Evolutionary conservation across 2,329 filamentous ascomycete genomes (phyloP), one percentile per base, ranked within the genome.

Genomic region (Calonectria hongkongensis): DNA sequence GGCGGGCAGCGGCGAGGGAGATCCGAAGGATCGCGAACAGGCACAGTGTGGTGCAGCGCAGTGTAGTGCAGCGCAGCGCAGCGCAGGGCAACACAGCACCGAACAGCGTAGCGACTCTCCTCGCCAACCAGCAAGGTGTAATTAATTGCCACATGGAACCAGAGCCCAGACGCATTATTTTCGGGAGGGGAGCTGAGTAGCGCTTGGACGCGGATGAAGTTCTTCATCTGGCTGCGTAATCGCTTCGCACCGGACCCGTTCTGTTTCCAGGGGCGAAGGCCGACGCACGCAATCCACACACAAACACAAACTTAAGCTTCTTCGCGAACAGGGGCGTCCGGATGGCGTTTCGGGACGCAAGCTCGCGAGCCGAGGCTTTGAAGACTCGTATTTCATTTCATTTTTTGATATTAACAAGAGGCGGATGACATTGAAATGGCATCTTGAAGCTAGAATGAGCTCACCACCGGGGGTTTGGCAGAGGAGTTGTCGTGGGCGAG

Each of bases 221-320:
- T 47, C 68, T 36, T 60, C 28, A 21, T 71, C 68, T 50, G 74
- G 58, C 65, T 74, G 84, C 76, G 73, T 78, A 78, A 75, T 71
- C 67, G 69, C 67, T 75, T 67, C 58, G 74, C 69, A 72, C 66
- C 73, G 74, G 74, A 73, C 51, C 68, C 70, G 70, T 72, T 63
- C 70, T 74, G 43, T 64, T 75, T 75, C 75, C 77, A 79, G 77
- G 77, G 77, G 76, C 73, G 18, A 63, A 41, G 51, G 51, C 47
- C 73, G 70, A 75, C 74, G 77, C 74, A 62, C 51, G 63, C 43
- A 76, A 77, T 75, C 66, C 58, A 72, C 67, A 74, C 72, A 76
- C 76, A 48, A 48, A 48, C 77, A 79, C 76, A 71, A 47, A 76
- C 73, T 79, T 79, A 79, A 79, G 77, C 77, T 79, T 79, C 77